phyloP scores from a whole-genome alignment of 1,139 yeast species.

The Geotrichum candidum region DNA sequence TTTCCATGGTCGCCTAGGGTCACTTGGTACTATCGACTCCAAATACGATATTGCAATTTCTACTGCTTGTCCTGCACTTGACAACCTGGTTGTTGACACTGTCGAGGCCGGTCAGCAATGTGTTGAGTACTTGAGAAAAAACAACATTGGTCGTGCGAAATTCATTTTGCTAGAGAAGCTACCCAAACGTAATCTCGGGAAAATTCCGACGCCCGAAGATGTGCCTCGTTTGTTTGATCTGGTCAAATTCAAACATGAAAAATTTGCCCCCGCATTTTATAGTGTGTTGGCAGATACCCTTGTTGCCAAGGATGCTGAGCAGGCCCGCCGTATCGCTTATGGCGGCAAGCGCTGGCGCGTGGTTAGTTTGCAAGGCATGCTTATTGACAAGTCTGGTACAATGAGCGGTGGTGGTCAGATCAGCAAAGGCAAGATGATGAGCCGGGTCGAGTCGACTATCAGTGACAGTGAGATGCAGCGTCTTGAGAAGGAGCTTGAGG shows the following conservation, averaged over 20 bases:
- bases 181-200: constrained; percentile 52
- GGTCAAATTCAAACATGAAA: constrained; percentile 57
- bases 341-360: constrained; percentile 78
- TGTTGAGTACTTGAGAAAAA: constrained; percentile 77
- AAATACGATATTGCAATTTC: constrained; percentile 89
- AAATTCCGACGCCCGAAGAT: constrained; percentile 67
- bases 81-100: constrained; percentile 89
- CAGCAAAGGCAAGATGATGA: constrained; percentile 60
- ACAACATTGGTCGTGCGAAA: constrained; percentile 82
- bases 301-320: constrained; percentile 71
- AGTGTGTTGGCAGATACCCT: constrained; percentile 81
- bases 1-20: constrained; percentile 86
- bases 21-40: constrained; percentile 80
- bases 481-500: constrained; percentile 49
- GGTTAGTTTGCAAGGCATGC: constrained; percentile 86
- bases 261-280: constrained; percentile 82
- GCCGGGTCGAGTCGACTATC: constrained; percentile 34
- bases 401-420: constrained; percentile 93
- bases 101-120: constrained; percentile 92
- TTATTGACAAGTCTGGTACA: constrained; percentile 93
- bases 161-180: constrained; percentile 77
- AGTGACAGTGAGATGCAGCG: constrained; percentile 56
- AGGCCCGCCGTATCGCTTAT: constrained; percentile 85
- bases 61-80: constrained; percentile 88
- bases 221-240: constrained; percentile 83